These are phyloP conservation scores for Yamagishiella unicocca DNA, from an alignment of 139 green algal species.

Conservation along the genomic window DNA sequence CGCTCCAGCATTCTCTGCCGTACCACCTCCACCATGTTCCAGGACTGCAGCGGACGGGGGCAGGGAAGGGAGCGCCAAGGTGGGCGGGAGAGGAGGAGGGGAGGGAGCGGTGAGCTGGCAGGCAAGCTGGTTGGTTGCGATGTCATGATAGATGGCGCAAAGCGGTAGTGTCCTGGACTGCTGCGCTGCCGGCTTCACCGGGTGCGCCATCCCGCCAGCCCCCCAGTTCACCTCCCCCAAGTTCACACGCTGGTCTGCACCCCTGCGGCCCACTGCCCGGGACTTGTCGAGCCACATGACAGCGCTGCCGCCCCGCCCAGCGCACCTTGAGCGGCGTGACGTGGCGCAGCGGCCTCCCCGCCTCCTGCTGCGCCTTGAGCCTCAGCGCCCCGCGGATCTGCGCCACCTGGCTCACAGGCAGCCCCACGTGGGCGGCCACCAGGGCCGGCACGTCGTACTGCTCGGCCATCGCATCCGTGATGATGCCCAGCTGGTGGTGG, in stretches of 20 bases:
- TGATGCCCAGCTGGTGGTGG: conserved; percentile 47
- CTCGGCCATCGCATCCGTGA: conserved; percentile 14
- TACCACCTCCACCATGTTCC: conserved; percentile 8
- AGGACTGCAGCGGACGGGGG: neutral
- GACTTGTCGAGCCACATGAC: too few relatives aligned
- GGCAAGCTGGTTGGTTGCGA: too few relatives aligned
- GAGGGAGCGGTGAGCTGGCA: too few relatives aligned
- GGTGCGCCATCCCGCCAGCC: too few relatives aligned
- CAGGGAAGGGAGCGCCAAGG: neutral
- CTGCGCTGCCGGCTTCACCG: too few relatives aligned
- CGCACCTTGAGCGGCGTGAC: conserved; percentile 46
- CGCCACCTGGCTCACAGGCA: conserved; percentile 39
- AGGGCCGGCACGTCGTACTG: conserved; percentile 44
- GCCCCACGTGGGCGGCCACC: conserved; percentile 49
- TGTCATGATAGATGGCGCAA: too few relatives aligned
- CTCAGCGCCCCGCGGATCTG: conserved; percentile 39
- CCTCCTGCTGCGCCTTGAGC: conserved; percentile 22
- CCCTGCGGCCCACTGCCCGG: too few relatives aligned
- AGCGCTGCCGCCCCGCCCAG: too few relatives aligned
- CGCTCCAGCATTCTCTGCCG: conserved; percentile 1
- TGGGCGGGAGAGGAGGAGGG: neutral
- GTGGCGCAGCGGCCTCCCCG: conserved; percentile 21
- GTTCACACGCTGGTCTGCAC: too few relatives aligned
- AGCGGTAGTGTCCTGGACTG: too few relatives aligned
- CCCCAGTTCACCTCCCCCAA: too few relatives aligned